A percentile compares a stretch with the other conserved stretches of the same genome.
phyloP scores from a whole-genome alignment of 768 basidiomycete species.

The Serendipita sp. region DNA sequence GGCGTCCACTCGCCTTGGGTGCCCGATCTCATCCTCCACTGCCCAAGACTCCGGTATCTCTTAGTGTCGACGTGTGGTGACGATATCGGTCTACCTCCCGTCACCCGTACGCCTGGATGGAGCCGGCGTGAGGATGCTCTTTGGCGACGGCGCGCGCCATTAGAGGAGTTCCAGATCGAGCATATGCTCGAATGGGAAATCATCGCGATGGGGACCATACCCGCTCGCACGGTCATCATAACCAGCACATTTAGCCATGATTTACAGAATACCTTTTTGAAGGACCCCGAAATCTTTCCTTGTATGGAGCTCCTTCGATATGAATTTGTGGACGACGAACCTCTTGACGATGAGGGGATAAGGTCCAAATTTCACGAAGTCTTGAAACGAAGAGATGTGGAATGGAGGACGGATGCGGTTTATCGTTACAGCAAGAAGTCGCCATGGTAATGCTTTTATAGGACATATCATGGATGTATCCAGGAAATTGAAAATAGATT shows the following conservation, averaged over 20 bases:
- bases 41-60: not conserved
- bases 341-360: no score
- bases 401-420: no score
- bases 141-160: not conserved
- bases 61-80: not conserved
- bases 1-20: not conserved
- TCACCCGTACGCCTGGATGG: not conserved
- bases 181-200: not conserved
- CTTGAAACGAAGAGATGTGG: no score
- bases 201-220: not conserved
- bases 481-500: no score
- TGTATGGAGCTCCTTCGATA: not conserved
- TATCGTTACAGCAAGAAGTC: no score
- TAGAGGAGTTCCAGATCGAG: not conserved
- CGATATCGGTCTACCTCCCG: not conserved
- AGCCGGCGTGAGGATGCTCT: not conserved
- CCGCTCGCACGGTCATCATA: not conserved
- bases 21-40: not conserved
- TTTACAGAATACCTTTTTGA: not conserved
- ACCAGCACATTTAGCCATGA: not conserved
- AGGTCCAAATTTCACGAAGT: no score
- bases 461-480: no score
- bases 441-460: no score
- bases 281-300: not conserved
- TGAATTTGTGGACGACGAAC: no score